These are phyloP conservation scores for Fusarium coffeatum DNA, from an alignment of 2,329 filamentous ascomycete species.

Conservation along the genomic window DNA sequence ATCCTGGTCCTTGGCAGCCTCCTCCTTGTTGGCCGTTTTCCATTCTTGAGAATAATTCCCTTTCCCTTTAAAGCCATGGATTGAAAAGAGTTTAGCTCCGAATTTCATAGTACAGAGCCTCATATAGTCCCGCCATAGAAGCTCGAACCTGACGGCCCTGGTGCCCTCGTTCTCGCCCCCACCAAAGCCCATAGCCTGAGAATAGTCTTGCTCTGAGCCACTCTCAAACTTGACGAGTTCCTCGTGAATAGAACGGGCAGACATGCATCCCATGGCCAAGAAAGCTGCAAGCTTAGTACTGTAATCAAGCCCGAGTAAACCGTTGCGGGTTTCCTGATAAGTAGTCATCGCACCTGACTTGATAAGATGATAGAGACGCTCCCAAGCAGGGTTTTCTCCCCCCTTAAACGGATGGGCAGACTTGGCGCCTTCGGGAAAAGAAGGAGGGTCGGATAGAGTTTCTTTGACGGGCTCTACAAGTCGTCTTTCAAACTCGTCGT, in stretches of 20 bases:
- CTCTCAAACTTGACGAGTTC: slow-evolving; percentile 77
- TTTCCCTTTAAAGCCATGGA: slow-evolving; percentile 70
- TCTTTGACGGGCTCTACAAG: slow-evolving; percentile 68
- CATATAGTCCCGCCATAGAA: slow-evolving; percentile 87
- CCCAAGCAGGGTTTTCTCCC: slow-evolving; percentile 70
- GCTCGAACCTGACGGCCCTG: slow-evolving; percentile 74
- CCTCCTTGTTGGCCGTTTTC: slow-evolving; percentile 46
- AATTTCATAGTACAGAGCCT: slow-evolving; percentile 79
- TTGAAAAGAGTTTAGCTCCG: slow-evolving; percentile 69
- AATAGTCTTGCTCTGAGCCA: slow-evolving; percentile 59
- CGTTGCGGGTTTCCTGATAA: slow-evolving; percentile 79
- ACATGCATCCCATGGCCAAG: slow-evolving; percentile 77
- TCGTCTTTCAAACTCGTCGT: slow-evolving; percentile 63
- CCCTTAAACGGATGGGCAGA: slow-evolving; percentile 76
- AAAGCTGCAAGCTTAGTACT: slow-evolving; percentile 82
- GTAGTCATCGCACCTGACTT: slow-evolving; percentile 67
- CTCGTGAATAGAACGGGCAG: slow-evolving; percentile 77
- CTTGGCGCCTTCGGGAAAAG: slow-evolving; percentile 62
- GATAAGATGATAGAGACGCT: slow-evolving; percentile 71
- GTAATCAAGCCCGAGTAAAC: slow-evolving; percentile 75
- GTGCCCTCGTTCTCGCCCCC: slow-evolving; percentile 79
- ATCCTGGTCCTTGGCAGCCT: slow-evolving; percentile 52
- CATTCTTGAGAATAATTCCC: slow-evolving; percentile 46
- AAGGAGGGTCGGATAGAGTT: slow-evolving; percentile 63
- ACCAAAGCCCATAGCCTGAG: slow-evolving; percentile 67